Evolutionary conservation across 2,329 filamentous ascomycete species (phyloP), one percentile per base, ranked within the genome.

Genomic region (Sclerotinia subarctica): DNA sequence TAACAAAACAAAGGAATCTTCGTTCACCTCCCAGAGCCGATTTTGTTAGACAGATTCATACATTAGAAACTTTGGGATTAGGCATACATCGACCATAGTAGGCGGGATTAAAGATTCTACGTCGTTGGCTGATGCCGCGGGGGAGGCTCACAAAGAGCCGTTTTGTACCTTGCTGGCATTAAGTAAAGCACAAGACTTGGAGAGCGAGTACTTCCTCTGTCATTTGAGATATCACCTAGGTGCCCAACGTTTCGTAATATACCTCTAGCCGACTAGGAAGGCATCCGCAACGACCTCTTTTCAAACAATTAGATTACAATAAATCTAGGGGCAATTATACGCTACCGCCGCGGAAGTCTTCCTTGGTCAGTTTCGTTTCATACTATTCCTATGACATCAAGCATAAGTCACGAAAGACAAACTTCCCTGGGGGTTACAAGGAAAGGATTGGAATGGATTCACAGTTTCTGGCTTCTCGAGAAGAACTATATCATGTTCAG

Each of bases 401-500:
- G 47, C 38, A 24, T 38, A 32, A 63, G 21, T 26, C 59, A 63
- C 42, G 47, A 24, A 24, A 51, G 52, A 17, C 44, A 52, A 51
- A 49, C 21, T 63, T 67, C 57, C 38, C 38, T 44, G 21, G 57
- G 66, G 51, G 53, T 62, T 29, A 70, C 63, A 69, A 71, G 58
- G 51, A 58, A 56, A 49, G 70, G 66, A 58, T 73, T 79, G 85
- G 84, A 73, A 90, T 90, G 88, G 88, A 90, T 85, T 80, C 84
- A 72, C 85, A 86, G 73, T 87, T 87, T 76, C 77, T 83, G 58
- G 81, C 84, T 73, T 82, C 83, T 74, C 85, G 86, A 76, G 87
- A 90, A 81, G 87, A 89, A 79, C 81, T 90, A 76, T 87, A 88
- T 77, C 85, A 82, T 82, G 82, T 90, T 78, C 87, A 90, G 79